These are phyloP conservation scores for Trametes coccinea DNA, from an alignment of 768 basidiomycete genomes.

Conservation along the genomic window DNA sequence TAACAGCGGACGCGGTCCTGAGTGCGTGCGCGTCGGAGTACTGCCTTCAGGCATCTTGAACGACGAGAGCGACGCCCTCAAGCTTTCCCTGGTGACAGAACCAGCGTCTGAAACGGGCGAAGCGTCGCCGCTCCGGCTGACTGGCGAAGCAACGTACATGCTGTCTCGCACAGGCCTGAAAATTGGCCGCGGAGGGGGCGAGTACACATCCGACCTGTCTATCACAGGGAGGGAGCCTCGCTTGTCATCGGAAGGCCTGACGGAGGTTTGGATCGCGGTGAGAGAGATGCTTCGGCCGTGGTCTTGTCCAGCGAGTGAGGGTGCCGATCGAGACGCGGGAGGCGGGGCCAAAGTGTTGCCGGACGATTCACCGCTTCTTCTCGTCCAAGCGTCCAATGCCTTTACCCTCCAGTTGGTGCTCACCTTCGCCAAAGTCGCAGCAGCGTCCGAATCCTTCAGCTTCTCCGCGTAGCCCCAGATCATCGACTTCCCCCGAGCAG, in stretches of 20 bases:
- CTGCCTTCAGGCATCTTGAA: conserved; percentile 35
- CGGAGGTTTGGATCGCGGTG: conserved; percentile 7
- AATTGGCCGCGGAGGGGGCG: conserved; percentile 59
- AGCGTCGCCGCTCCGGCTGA: conserved; percentile 18
- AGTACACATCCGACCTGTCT: conserved; percentile 39
- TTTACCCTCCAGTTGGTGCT: conserved; percentile 77
- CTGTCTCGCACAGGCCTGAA: conserved; percentile 62
- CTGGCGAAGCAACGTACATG: conserved; percentile 30
- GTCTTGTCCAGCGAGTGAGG: conserved; percentile 2
- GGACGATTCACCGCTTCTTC: conserved; percentile 19
- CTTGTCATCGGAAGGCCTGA: conserved; percentile 14
- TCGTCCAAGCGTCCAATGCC: conserved; percentile 44
- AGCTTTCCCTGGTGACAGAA: conserved; percentile 39
- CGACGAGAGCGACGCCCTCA: conserved; percentile 47
- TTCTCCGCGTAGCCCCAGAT: conserved; percentile 76
- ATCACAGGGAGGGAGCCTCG: conserved; percentile 44
- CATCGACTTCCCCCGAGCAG: conserved; percentile 32
- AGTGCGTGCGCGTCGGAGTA: conserved; percentile 28
- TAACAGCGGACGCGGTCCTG: conserved; percentile 65
- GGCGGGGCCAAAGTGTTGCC: conserved; percentile 26
- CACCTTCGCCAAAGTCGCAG: conserved; percentile 69
- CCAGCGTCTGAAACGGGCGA: conserved; percentile 33
- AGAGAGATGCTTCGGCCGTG: conserved; percentile 20
- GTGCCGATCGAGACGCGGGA: conserved; percentile 1
- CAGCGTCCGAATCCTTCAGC: conserved; percentile 69